Evolutionary conservation across 495 filamentous ascomycete genomes (phyloP).

Genomic region (Podospora australis): DNA sequence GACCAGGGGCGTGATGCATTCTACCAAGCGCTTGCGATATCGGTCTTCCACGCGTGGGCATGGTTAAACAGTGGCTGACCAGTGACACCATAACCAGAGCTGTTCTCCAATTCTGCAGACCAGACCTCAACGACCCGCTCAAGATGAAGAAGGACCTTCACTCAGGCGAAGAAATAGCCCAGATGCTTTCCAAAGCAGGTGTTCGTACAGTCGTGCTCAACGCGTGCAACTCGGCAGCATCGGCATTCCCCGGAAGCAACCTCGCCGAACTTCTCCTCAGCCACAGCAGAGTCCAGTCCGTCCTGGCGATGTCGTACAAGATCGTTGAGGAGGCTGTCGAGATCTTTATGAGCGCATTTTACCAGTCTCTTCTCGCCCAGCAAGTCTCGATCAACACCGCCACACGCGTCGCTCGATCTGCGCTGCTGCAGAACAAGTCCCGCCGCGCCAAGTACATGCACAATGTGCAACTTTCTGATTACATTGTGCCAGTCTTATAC

Average conservation of each 20-base stretch:
- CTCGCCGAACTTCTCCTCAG: not conserved
- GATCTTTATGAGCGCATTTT: slow-evolving; percentile 2
- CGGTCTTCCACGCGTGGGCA: too few relatives aligned
- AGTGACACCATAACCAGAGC: not conserved
- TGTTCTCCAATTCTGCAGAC: not conserved
- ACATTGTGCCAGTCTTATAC: not conserved
- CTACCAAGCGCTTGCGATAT: too few relatives aligned
- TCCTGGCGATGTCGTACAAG: slow-evolving; percentile 3
- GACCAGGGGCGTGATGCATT: too few relatives aligned
- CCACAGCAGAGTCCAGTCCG: not conserved
- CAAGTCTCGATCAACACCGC: not conserved
- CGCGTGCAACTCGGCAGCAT: slow-evolving; percentile 4
- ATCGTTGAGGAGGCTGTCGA: slow-evolving; percentile 1
- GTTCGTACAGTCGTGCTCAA: not conserved
- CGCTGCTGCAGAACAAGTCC: not conserved
- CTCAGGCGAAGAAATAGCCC: not conserved
- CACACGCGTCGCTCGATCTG: not conserved
- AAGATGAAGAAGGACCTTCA: not conserved
- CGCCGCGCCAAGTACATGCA: slow-evolving; percentile 3
- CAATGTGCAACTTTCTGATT: not conserved
- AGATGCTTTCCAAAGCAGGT: not conserved
- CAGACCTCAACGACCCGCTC: not conserved
- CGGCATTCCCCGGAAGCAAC: not conserved
- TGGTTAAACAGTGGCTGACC: too few relatives aligned
- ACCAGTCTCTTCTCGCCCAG: not conserved